These are phyloP conservation scores for Cornus controversa DNA, from an alignment of 148 eudicot genomes.

Conservation along the genomic window DNA sequence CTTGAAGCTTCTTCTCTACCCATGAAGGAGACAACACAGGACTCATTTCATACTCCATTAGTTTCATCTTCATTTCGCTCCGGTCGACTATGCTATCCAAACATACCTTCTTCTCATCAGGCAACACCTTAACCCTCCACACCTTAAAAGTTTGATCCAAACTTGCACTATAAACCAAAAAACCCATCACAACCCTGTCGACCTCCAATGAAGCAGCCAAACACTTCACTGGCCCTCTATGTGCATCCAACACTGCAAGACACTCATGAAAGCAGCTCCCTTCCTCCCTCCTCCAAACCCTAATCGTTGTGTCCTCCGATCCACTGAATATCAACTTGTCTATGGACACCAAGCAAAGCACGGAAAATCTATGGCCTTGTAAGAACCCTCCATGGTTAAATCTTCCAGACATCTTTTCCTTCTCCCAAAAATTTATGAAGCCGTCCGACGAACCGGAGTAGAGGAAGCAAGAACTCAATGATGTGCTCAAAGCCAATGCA, in stretches of 20 bases:
- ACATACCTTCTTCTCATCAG: slow-evolving; percentile 21
- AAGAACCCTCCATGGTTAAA: slow-evolving; percentile 59
- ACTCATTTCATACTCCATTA: slow-evolving; percentile 27
- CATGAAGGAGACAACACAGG: slow-evolving; percentile 58
- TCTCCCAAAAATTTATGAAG: slow-evolving; percentile 49
- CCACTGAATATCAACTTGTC: slow-evolving; percentile 54
- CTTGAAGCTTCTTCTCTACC: slow-evolving; percentile 48
- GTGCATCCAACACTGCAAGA: slow-evolving; percentile 53
- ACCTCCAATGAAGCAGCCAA: slow-evolving; percentile 40
- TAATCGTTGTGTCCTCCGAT: slow-evolving; percentile 57
- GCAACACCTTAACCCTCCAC: slow-evolving; percentile 51
- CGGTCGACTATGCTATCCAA: no score
- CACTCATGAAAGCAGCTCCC: slow-evolving; percentile 47
- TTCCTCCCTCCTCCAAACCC: slow-evolving; percentile 60
- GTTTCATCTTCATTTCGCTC: neutral
- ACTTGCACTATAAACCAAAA: slow-evolving; percentile 53
- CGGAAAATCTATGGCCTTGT: slow-evolving; percentile 49
- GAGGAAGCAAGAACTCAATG: slow-evolving; percentile 23
- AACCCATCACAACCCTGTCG: slow-evolving; percentile 31
- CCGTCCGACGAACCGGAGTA: slow-evolving; percentile 62
- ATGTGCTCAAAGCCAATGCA: slow-evolving; percentile 39
- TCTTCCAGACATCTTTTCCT: slow-evolving; percentile 42
- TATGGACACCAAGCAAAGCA: slow-evolving; percentile 42
- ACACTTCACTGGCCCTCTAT: slow-evolving; percentile 52
- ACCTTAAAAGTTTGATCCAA: slow-evolving; percentile 57